A percentile compares a stretch with the other conserved stretches of the same genome.
Conservation (phyloP, 1,284 basidiomycete species). For the Vanrija sp. region DNA sequence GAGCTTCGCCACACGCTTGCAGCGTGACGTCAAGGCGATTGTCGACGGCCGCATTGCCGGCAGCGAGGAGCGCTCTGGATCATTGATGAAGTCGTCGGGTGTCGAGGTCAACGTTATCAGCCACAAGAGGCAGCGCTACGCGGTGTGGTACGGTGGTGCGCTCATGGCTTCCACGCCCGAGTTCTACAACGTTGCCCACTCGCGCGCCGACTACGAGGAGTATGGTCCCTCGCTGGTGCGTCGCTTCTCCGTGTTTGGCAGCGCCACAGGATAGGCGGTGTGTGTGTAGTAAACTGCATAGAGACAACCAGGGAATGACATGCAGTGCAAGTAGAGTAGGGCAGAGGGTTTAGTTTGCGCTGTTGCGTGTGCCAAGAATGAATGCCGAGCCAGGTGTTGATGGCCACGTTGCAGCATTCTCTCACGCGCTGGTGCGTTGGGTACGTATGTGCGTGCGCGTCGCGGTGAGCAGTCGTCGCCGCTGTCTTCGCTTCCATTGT, state of each 20-base stretch:
- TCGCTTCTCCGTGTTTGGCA: constrained; percentile 90
- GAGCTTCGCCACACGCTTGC: constrained; percentile 91
- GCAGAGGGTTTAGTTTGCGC: too few relatives aligned
- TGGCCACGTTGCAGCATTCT: too few relatives aligned
- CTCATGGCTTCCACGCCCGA: constrained; percentile 92
- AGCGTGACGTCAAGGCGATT: constrained; percentile 89
- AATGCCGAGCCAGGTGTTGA: too few relatives aligned
- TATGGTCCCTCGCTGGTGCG: constrained; percentile 93
- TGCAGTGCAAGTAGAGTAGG: too few relatives aligned
- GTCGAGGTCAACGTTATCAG: constrained; percentile 97
- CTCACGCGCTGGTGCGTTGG: too few relatives aligned
- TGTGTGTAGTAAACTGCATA: background rate
- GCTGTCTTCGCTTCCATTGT: too few relatives aligned
- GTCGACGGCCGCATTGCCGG: constrained; percentile 86
- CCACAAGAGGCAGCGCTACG: constrained; percentile 96
- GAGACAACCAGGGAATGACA: too few relatives aligned
- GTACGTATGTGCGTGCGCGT: too few relatives aligned
- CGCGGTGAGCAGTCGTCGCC: too few relatives aligned
- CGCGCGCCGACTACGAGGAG: constrained; percentile 96
- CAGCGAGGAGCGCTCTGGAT: constrained; percentile 71
- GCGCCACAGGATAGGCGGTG: constrained; percentile 58
- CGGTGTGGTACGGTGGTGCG: constrained; percentile 98
- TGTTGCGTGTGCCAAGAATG: too few relatives aligned
- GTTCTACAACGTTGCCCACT: constrained; percentile 96
- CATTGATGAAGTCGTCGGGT: constrained; percentile 76